Conservation (phyloP, 2,329 filamentous ascomycete genomes). For the Phoma sp. region DNA sequence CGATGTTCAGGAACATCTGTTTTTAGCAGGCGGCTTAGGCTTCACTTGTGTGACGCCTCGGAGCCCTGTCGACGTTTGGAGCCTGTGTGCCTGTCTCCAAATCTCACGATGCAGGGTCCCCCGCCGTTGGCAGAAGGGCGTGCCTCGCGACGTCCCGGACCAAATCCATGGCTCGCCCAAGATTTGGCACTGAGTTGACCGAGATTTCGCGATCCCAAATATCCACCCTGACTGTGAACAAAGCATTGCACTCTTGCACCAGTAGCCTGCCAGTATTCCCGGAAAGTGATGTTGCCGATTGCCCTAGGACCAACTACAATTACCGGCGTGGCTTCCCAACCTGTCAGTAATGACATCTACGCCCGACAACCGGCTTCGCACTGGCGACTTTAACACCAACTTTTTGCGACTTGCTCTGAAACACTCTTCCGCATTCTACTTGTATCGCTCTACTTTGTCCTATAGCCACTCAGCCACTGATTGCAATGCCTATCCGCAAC, state of each 20-base stretch:
- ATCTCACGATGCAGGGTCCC: slow-evolving; percentile 37
- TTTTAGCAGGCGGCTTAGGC: slow-evolving; percentile 22
- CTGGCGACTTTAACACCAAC: slow-evolving; percentile 23
- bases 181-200: slow-evolving; percentile 3
- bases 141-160: slow-evolving; percentile 2
- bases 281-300: slow-evolving; percentile 16
- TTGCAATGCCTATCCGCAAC: slow-evolving; percentile 50
- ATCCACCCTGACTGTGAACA: slow-evolving; percentile 2
- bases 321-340: slow-evolving; percentile 14
- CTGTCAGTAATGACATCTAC: slow-evolving; percentile 16
- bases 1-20: slow-evolving; percentile 20
- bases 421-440: slow-evolving; percentile 20
- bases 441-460: slow-evolving; percentile 23
- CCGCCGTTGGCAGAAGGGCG: background rate
- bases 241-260: background rate
- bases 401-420: slow-evolving; percentile 20
- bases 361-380: slow-evolving; percentile 10
- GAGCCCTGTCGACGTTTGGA: slow-evolving; percentile 20
- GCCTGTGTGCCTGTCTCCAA: slow-evolving; percentile 31
- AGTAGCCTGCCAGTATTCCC: background rate
- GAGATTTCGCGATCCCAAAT: background rate
- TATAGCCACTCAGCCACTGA: slow-evolving; percentile 6
- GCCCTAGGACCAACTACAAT: background rate
- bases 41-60: slow-evolving; percentile 25
- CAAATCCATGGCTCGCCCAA: slow-evolving; percentile 2